Evolutionary conservation across 176 grass and related monocot species (phyloP).

Genomic region (Ampelocalamus luodianensis): DNA sequence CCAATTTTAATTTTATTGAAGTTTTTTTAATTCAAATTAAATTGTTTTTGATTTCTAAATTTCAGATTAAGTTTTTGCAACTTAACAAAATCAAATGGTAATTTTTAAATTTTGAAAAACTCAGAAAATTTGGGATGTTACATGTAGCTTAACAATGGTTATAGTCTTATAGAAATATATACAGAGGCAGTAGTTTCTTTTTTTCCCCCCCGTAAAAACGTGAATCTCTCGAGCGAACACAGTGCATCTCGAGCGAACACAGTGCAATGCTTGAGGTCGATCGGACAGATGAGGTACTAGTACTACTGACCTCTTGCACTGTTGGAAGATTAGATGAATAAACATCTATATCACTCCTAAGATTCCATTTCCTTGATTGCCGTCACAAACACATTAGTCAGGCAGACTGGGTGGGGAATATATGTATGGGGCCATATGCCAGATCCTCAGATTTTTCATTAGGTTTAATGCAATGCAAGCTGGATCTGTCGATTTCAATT

Average conservation of each 20-base stretch:
- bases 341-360: neutral
- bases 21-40: too few relatives aligned
- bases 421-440: conserved; percentile 29
- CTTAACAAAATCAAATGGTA: too few relatives aligned
- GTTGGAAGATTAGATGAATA: neutral
- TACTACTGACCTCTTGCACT: neutral
- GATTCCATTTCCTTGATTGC: conserved; percentile 35
- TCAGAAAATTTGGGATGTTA: too few relatives aligned
- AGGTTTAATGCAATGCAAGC: conserved; percentile 43
- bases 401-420: conserved; percentile 39
- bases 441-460: conserved; percentile 30
- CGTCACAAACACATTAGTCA: neutral
- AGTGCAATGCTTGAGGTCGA: neutral
- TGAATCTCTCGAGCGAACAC: neutral
- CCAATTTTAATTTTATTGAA: too few relatives aligned
- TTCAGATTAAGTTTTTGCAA: too few relatives aligned
- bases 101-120: too few relatives aligned
- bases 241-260: neutral
- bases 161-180: too few relatives aligned
- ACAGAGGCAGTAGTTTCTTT: neutral
- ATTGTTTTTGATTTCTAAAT: too few relatives aligned
- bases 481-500: conserved; percentile 26
- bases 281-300: neutral
- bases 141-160: too few relatives aligned
- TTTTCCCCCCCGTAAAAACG: neutral